Evolutionary conservation across 441 rosid genomes (phyloP).

Genomic region (Arabidopsis hybrid): DNA sequence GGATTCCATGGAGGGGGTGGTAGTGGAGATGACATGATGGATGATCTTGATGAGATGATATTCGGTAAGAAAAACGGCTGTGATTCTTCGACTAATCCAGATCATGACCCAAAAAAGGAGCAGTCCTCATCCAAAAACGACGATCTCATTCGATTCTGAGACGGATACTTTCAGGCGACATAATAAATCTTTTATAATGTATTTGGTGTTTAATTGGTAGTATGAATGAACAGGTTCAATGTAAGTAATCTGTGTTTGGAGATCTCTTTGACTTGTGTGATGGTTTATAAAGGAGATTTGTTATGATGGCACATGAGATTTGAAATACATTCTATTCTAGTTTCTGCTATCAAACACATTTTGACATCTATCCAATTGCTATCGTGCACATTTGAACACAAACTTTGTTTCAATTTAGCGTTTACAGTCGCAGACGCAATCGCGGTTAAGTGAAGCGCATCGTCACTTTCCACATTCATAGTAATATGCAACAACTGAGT

Average conservation of each 20-base stretch:
- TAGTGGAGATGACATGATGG: slow-evolving; percentile 86
- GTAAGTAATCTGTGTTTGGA: slow-evolving; percentile 77
- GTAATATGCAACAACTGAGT: neutral
- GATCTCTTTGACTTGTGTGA: slow-evolving; percentile 38
- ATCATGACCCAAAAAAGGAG: slow-evolving; percentile 64
- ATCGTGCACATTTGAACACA: neutral
- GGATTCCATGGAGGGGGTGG: slow-evolving; percentile 59
- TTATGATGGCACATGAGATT: no score
- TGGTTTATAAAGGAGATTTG: slow-evolving; percentile 27
- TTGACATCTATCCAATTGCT: neutral
- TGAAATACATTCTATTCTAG: no score
- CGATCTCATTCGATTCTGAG: slow-evolving; percentile 68
- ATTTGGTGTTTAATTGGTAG: slow-evolving; percentile 71
- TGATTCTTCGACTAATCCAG: slow-evolving; percentile 54
- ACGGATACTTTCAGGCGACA: slow-evolving; percentile 45
- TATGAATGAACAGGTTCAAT: slow-evolving; percentile 81
- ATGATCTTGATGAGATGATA: slow-evolving; percentile 96
- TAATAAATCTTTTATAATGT: slow-evolving; percentile 45
- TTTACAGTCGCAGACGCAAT: slow-evolving; percentile 1
- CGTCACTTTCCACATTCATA: slow-evolving; percentile 28
- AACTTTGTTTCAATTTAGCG: slow-evolving; percentile 4
- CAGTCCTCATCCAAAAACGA: slow-evolving; percentile 63
- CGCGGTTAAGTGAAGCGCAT: neutral
- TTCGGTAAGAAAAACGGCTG: slow-evolving; percentile 85
- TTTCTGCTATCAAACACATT: no score